phyloP scores from a whole-genome alignment of 1,284 basidiomycete genomes.

The Tylopilus orsonianus region DNA sequence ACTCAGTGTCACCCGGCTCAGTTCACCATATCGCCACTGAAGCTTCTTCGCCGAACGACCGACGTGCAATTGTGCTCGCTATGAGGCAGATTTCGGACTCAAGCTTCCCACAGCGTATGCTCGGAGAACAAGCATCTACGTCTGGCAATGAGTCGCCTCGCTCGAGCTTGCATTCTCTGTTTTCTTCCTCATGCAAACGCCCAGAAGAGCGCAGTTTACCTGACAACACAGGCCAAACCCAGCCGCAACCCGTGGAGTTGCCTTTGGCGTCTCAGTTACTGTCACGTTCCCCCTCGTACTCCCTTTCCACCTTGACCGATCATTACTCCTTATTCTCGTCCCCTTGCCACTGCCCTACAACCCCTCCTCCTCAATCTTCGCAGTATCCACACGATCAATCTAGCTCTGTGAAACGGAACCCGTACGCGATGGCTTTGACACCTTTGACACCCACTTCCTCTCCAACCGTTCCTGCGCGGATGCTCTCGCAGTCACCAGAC shows the following conservation, averaged over 20 bases:
- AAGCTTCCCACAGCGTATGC: neutral
- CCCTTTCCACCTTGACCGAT: conserved; percentile 11
- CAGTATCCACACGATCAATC: conserved; percentile 7
- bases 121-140: neutral
- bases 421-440: conserved; percentile 12
- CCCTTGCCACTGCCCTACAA: conserved; percentile 9
- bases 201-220: neutral
- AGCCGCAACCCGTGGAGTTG: neutral
- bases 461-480: conserved; percentile 9
- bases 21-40: neutral
- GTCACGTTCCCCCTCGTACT: conserved; percentile 4
- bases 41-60: neutral
- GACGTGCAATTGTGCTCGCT: neutral
- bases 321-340: conserved; percentile 8
- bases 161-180: conserved; percentile 18
- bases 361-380: conserved; percentile 19
- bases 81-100: neutral
- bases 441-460: conserved; percentile 29
- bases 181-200: conserved; percentile 22
- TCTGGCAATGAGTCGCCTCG: conserved; percentile 5
- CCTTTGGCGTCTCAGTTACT: conserved; percentile 2
- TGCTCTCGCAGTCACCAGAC: conserved; percentile 24
- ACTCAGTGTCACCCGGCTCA: neutral
- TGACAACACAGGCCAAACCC: neutral
- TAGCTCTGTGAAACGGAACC: neutral